Conservation (phyloP, 129 eudicot genomes). For the Centaurea solstitialis region DNA sequence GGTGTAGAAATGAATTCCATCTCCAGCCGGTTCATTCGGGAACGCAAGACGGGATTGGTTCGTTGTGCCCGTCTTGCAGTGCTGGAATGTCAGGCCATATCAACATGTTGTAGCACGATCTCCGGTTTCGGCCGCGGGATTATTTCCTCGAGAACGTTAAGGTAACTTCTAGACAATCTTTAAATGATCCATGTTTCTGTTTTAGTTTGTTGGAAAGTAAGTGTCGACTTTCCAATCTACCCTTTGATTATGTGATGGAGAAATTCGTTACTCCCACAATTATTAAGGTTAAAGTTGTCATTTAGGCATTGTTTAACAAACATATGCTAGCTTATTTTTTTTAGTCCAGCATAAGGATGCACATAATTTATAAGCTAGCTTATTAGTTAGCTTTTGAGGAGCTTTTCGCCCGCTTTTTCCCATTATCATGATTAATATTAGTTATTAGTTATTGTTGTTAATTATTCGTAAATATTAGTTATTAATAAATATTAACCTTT, state of each 20-base stretch:
- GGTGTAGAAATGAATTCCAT: slow-evolving; percentile 80
- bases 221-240: not conserved
- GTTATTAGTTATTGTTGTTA: no score
- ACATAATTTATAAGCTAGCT: no score
- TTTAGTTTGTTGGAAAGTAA: no score
- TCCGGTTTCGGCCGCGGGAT: not conserved
- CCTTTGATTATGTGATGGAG: not conserved
- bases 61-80: slow-evolving; percentile 80
- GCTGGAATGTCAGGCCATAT: slow-evolving; percentile 59
- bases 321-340: no score
- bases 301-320: not conserved
- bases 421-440: no score
- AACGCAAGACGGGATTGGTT: slow-evolving; percentile 53
- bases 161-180: slow-evolving; percentile 20
- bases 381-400: no score
- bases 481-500: no score
- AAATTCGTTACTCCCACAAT: not conserved
- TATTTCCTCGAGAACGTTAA: not conserved
- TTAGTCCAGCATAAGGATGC: no score
- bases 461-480: no score
- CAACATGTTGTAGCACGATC: slow-evolving; percentile 40
- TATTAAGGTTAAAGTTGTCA: not conserved
- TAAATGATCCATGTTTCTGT: not conserved
- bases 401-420: no score
- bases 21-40: slow-evolving; percentile 48